Percentiles rank a stretch among this genome's conserved stretches.
Conservation (phyloP, 2,329 filamentous ascomycete genomes). For the Pezicula neosporulosa region DNA sequence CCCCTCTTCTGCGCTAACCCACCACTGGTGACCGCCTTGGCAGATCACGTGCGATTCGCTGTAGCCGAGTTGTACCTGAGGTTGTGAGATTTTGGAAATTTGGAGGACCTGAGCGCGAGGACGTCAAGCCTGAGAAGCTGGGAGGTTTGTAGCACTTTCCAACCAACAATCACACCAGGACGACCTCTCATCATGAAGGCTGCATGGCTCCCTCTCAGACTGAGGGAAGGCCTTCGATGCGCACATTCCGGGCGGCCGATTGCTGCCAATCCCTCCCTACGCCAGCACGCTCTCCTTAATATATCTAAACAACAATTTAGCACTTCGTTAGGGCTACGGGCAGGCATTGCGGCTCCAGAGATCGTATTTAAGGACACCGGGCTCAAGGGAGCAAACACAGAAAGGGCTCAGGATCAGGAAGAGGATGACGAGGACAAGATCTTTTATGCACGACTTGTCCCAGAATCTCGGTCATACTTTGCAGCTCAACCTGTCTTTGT, state of each 20-base stretch:
- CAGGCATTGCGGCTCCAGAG: slow-evolving; percentile 38
- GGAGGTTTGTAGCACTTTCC: not conserved
- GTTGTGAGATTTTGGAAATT: not conserved
- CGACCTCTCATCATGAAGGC: slow-evolving; percentile 25
- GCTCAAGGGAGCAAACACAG: slow-evolving; percentile 22
- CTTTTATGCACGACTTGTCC: slow-evolving; percentile 68
- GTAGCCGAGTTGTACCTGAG: not conserved
- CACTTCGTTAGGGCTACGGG: slow-evolving; percentile 24
- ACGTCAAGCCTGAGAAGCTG: not conserved
- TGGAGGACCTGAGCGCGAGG: not conserved
- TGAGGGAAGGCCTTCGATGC: slow-evolving; percentile 22
- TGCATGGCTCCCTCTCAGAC: slow-evolving; percentile 22
- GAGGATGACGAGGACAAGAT: slow-evolving; percentile 25
- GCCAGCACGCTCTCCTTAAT: slow-evolving; percentile 14
- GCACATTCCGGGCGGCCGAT: slow-evolving; percentile 12
- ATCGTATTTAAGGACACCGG: slow-evolving; percentile 34
- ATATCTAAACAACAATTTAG: slow-evolving; percentile 16
- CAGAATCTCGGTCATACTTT: slow-evolving; percentile 91
- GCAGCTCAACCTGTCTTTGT: slow-evolving; percentile 81
- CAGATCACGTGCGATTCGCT: not conserved
- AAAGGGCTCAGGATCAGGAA: slow-evolving; percentile 27
- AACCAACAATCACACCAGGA: not conserved
- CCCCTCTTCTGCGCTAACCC: no score
- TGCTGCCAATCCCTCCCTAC: slow-evolving; percentile 5
- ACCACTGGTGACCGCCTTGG: no score